These are phyloP conservation scores for Rhexocercosporidium sp. DNA, from an alignment of 2,329 filamentous ascomycete species.

Conservation along the genomic window DNA sequence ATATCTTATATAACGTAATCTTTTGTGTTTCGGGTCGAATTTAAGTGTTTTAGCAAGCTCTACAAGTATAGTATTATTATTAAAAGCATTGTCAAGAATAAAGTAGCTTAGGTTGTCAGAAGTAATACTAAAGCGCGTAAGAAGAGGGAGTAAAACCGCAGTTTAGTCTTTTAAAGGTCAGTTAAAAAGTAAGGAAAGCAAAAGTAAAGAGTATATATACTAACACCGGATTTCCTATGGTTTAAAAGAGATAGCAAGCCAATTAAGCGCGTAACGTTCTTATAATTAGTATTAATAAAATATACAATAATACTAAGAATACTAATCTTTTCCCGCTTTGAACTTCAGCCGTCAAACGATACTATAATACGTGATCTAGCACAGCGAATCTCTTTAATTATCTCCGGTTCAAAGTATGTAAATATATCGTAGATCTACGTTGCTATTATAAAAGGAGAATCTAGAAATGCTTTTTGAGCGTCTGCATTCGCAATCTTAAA, in stretches of 20 bases:
- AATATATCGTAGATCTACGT: neutral
- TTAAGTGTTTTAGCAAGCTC: neutral
- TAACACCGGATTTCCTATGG: neutral
- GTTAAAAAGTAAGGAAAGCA: neutral
- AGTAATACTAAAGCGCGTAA: neutral
- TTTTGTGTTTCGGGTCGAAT: slow-evolving; percentile 2
- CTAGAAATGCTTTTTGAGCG: neutral
- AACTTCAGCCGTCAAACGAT: slow-evolving; percentile 3
- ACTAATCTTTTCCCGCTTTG: slow-evolving; percentile 10
- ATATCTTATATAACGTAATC: slow-evolving; percentile 5
- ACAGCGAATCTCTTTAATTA: neutral
- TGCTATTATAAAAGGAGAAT: neutral
- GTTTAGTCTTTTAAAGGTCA: neutral
- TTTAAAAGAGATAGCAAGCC: neutral
- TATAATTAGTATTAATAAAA: slow-evolving; percentile 7
- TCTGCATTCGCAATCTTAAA: slow-evolving; percentile 5
- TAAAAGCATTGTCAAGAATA: neutral
- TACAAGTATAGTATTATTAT: slow-evolving; percentile 5
- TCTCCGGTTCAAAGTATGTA: neutral
- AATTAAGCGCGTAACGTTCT: neutral
- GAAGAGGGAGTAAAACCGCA: neutral
- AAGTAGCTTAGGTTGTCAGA: neutral
- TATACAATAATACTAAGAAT: slow-evolving; percentile 2
- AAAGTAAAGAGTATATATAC: neutral
- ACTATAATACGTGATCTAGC: neutral